Evolutionary conservation across 2,329 filamentous ascomycete genomes (phyloP), one percentile per base, ranked within the genome.

Genomic region (Penicillium polonicum): DNA sequence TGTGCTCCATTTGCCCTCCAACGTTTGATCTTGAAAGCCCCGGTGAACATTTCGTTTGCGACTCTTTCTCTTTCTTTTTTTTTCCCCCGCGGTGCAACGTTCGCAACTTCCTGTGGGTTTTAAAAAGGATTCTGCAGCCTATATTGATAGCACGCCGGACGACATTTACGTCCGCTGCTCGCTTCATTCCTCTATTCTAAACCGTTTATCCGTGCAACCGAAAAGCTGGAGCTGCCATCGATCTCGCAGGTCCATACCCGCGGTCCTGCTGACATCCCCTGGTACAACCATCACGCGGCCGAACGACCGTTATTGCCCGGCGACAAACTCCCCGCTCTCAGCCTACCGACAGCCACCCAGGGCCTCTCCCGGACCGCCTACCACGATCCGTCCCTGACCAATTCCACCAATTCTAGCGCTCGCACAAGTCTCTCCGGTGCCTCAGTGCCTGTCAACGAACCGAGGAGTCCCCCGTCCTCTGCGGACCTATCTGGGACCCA

Each of bases 211-310:
- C 64, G 61, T 67, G 73, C 80, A 85, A 88, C 86, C 90, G 90
- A 85, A 88, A 94, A 92, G 83, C 91, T 95, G 91, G 91, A 92
- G 90, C 87, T 92, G 78, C 89, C 90, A 80, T 90, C 90, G 80
- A 89, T 92, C 74, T 89, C 89, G 73, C 87, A 90, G 82, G 85
- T 90, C 81, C 88, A 90, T 79, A 85, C 87, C 84, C 88, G 89
- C 85, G 88, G 88, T 81, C 83, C 83, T 73, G 83, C 84, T 78
- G 88, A 92, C 78, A 82, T 83, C 66, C 77, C 80, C 75, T 91
- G 86, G 79, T 89, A 88, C 79, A 87, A 86, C 78, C 80, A 83
- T 73, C 83, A 88, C 78, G 83, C 85, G 72, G 75, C 80, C 65
- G 84, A 88, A 75, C 84, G 85, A 74, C 80, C 83, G 69, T 76